A percentile compares a stretch with the other conserved stretches of the same genome.
Conservation (phyloP, 2,329 filamentous ascomycete species). For the Paecilomyces dactylethromorphus region DNA sequence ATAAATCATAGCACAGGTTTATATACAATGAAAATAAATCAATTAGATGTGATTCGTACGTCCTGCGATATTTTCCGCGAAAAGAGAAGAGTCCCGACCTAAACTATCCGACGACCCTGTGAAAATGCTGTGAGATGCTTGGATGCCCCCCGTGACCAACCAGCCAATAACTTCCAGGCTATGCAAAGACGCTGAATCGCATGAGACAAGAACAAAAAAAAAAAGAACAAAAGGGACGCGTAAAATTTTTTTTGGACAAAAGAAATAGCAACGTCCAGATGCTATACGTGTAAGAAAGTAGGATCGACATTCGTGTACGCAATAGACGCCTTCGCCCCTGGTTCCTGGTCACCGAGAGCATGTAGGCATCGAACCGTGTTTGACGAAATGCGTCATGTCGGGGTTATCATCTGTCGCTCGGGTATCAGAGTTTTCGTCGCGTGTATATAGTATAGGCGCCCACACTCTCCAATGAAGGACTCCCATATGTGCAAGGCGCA, state of each 20-base stretch:
- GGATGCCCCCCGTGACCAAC: not conserved
- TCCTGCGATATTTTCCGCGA: not conserved
- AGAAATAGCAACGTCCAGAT: not conserved
- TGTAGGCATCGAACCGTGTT: not conserved
- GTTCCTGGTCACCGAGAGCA: not conserved
- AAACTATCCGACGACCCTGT: not conserved
- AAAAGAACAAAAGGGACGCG: not conserved
- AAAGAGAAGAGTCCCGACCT: not conserved
- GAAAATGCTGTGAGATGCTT: not conserved
- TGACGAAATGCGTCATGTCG: not conserved
- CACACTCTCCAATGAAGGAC: slow-evolving; percentile 88
- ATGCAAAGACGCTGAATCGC: not conserved
- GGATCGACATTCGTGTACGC: not conserved
- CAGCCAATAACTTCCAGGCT: not conserved
- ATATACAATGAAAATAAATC: not conserved
- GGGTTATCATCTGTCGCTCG: not conserved
- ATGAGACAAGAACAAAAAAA: not conserved
- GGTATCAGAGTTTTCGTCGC: slow-evolving; percentile 11
- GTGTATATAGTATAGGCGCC: slow-evolving; percentile 64
- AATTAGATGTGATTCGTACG: not conserved
- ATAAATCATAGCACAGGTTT: not conserved
- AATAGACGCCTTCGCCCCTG: not conserved
- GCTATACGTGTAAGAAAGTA: not conserved
- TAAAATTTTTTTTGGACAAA: not conserved
- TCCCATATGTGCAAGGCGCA: slow-evolving; percentile 73